Conservation (phyloP, 164 flowering plant genomes). For the Dillenia turbinata region DNA sequence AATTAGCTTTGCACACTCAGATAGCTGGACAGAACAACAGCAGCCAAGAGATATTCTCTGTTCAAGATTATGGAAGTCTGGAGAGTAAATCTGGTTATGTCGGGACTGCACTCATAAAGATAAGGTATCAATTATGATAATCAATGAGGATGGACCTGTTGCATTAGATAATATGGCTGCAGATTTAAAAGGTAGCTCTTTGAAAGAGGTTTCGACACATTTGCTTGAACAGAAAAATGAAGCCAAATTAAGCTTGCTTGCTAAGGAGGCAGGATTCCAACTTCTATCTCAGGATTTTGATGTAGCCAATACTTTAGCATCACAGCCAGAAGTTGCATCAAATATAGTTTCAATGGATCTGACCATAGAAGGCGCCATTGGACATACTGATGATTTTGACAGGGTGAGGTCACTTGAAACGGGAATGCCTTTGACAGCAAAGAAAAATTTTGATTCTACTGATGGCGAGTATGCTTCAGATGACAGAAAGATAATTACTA, state of each 20-base stretch:
- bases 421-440: constrained; percentile 7
- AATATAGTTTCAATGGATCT: constrained; percentile 18
- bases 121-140: constrained; percentile 53
- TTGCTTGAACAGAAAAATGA: constrained; percentile 54
- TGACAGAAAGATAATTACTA: constrained; percentile 13
- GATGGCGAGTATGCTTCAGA: constrained; percentile 15
- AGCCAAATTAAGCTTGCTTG: constrained; percentile 59
- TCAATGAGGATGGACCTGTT: constrained; percentile 50
- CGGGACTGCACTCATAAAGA: constrained; percentile 27
- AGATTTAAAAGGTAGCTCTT: constrained; percentile 44
- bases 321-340: constrained; percentile 29
- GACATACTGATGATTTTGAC: constrained; percentile 16
- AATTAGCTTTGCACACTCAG: constrained; percentile 38
- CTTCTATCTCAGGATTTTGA: constrained; percentile 79
- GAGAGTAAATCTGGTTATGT: constrained; percentile 23
- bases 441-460: constrained; percentile 13
- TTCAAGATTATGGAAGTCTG: constrained; percentile 20
- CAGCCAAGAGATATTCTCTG: constrained; percentile 12
- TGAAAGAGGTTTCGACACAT: constrained; percentile 53
- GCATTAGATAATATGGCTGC: constrained; percentile 38
- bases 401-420: constrained; percentile 15
- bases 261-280: constrained; percentile 76
- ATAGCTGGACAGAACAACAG: constrained; percentile 14
- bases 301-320: constrained; percentile 26
- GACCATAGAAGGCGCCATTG: constrained; percentile 15